Evolutionary conservation across 805 yeast genomes (phyloP).

Genomic region (Lipomyces chichibuensis): DNA sequence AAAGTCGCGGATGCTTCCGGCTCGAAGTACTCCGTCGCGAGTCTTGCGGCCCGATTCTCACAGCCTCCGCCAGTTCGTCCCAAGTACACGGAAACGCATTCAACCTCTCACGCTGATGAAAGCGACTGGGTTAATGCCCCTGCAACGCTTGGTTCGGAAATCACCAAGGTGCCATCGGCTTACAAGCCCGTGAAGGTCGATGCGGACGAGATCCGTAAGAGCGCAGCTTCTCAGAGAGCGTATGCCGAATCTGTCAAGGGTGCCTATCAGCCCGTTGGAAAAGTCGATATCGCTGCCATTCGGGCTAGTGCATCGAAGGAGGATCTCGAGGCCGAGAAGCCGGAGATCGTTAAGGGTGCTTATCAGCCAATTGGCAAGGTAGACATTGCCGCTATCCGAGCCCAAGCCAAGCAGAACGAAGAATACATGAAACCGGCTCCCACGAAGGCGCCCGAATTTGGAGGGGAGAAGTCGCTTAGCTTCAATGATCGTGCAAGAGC

Average conservation of each 20-base stretch:
- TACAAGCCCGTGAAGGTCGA: slow-evolving; percentile 47
- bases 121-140: slow-evolving; percentile 73
- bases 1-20: slow-evolving; percentile 92
- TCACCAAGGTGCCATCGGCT: slow-evolving; percentile 53
- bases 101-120: slow-evolving; percentile 44
- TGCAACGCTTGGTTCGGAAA: slow-evolving; percentile 39
- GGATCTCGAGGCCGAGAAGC: slow-evolving; percentile 30
- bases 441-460: slow-evolving; percentile 33
- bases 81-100: slow-evolving; percentile 41
- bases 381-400: slow-evolving; percentile 52
- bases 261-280: slow-evolving; percentile 65
- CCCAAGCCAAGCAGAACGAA: slow-evolving; percentile 39
- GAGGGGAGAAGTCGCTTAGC: slow-evolving; percentile 38
- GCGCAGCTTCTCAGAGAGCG: slow-evolving; percentile 28
- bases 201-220: slow-evolving; percentile 41
- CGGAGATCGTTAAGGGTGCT: slow-evolving; percentile 48
- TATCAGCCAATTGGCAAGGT: slow-evolving; percentile 68
- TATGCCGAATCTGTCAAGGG: slow-evolving; percentile 47
- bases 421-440: slow-evolving; percentile 17
- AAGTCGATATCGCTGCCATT: slow-evolving; percentile 55
- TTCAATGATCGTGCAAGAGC: slow-evolving; percentile 43
- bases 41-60: slow-evolving; percentile 28
- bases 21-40: slow-evolving; percentile 75
- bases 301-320: slow-evolving; percentile 42
- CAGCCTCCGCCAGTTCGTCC: slow-evolving; percentile 44